phyloP scores from a whole-genome alignment of 2,329 filamentous ascomycete genomes.

The Scleromitrula shiraiana region DNA sequence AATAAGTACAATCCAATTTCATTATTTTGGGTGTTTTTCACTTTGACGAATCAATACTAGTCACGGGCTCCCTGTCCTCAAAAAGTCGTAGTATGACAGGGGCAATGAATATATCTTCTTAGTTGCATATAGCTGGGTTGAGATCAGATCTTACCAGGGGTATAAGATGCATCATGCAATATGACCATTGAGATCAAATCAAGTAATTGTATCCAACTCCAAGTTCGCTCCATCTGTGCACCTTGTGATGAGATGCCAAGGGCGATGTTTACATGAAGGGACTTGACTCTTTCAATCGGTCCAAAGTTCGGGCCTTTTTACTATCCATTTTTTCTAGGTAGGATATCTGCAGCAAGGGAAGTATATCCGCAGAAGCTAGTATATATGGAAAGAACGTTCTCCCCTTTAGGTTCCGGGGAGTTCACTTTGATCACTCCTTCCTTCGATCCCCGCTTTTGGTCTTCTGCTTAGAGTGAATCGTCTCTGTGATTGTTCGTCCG shows the following conservation, averaged over 20 bases:
- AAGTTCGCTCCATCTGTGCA: neutral
- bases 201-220: neutral
- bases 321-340: neutral
- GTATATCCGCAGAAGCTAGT: neutral
- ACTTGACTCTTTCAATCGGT: neutral
- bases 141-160: conserved; percentile 4
- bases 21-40: neutral
- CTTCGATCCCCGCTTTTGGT: neutral
- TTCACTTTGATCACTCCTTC: neutral
- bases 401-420: neutral
- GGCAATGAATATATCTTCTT: conserved; percentile 3
- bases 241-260: conserved; percentile 9
- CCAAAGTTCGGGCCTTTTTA: conserved; percentile 4
- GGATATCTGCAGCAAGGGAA: neutral
- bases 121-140: conserved; percentile 1
- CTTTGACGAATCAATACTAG: neutral
- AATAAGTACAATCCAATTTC: neutral
- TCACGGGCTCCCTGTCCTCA: neutral
- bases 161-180: neutral
- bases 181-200: conserved; percentile 2
- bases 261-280: neutral
- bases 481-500: too few relatives aligned
- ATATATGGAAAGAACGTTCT: neutral
- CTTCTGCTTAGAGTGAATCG: too few relatives aligned
- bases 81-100: conserved; percentile 3